Evolutionary conservation across 495 filamentous ascomycete species (phyloP).

Genomic region (Hypoxylon cercidicola): DNA sequence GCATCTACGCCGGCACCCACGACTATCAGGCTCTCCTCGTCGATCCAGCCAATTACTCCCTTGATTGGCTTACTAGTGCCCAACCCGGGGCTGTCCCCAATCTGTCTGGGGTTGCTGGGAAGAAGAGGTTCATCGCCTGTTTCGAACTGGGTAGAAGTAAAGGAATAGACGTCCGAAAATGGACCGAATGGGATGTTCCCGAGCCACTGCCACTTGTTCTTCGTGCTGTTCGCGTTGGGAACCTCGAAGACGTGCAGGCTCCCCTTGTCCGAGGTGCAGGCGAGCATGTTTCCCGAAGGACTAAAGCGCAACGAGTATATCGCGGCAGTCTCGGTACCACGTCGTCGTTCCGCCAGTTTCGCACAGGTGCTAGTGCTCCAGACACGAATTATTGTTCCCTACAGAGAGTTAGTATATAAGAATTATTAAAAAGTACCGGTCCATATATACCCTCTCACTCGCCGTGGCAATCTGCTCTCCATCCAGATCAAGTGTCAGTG

Average conservation of each 20-base stretch:
- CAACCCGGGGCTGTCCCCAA: slow-evolving; percentile 48
- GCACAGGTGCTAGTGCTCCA: slow-evolving; percentile 82
- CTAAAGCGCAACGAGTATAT: slow-evolving; percentile 91
- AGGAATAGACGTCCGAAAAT: slow-evolving; percentile 88
- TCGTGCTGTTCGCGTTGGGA: slow-evolving; percentile 58
- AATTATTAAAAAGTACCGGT: no score
- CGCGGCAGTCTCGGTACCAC: slow-evolving; percentile 86
- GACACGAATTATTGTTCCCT: slow-evolving; percentile 90
- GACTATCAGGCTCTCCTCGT: slow-evolving; percentile 74
- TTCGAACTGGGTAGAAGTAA: slow-evolving; percentile 77
- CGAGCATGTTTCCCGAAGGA: slow-evolving; percentile 78
- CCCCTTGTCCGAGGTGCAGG: slow-evolving; percentile 96
- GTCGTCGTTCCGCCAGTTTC: slow-evolving; percentile 81
- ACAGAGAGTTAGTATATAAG: slow-evolving; percentile 15
- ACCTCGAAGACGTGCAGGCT: slow-evolving; percentile 93
- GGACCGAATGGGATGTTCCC: slow-evolving; percentile 82
- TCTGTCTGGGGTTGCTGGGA: slow-evolving; percentile 44
- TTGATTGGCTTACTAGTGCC: slow-evolving; percentile 70
- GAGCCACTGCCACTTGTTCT: slow-evolving; percentile 83
- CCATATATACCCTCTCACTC: slow-evolving; percentile 75
- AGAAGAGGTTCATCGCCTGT: slow-evolving; percentile 74
- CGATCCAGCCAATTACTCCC: slow-evolving; percentile 79
- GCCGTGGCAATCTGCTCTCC: slow-evolving; percentile 89
- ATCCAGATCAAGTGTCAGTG: slow-evolving; percentile 82
- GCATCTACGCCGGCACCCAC: slow-evolving; percentile 84